Evolutionary conservation across 768 basidiomycete genomes (phyloP), one percentile per base, ranked within the genome.

Genomic region (Calocybe cyanea): DNA sequence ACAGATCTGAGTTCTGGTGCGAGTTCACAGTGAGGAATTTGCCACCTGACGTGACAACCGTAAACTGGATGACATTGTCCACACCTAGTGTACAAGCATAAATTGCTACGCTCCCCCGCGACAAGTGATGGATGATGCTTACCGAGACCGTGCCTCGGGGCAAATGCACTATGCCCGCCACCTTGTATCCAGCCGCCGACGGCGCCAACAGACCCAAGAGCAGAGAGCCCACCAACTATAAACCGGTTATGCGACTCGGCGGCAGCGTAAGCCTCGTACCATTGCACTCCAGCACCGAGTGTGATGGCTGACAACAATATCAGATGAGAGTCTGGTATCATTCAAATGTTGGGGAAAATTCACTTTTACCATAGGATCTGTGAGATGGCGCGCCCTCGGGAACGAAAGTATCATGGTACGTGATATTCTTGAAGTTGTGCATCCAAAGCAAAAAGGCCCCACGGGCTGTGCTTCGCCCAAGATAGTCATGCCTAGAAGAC

Each of bases 131-230:
- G 28, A 18, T 2, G 36, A n/a, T 19, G 34, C 47, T 43, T 52
- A 72, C 72, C 71, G n/a, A 76, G 63, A 13, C 76, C 76, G 48
- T 67, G 66, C 7, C 43, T 56, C 1, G 75, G 63, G 3, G 69
- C 59, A 7, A 74, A 46, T 7, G 59, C 51, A 32, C 70, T 70
- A 45, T 78, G 73, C 1, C 77, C 74, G 4, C 72, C 75, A 11
- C 77, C 78, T 19, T 65, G 56, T 3, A 72, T 43, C 71, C 73
- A 79, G 15, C 76, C 77, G 23, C 73, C 75, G 11, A 69, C 65
- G 19, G 75, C 67, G 30, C 74, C 77, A 3, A 78, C 63, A 4
- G 73, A 67, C 19, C 66, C 73, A 5, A 65, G 63, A 0, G 28
- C 9, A 7, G 67, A 67, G 4, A 64, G 17, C 7, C 71, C 77